Evolutionary conservation across 441 rosid species (phyloP), one percentile per base, ranked within the genome.

Genomic region (Mallotus repandus): DNA sequence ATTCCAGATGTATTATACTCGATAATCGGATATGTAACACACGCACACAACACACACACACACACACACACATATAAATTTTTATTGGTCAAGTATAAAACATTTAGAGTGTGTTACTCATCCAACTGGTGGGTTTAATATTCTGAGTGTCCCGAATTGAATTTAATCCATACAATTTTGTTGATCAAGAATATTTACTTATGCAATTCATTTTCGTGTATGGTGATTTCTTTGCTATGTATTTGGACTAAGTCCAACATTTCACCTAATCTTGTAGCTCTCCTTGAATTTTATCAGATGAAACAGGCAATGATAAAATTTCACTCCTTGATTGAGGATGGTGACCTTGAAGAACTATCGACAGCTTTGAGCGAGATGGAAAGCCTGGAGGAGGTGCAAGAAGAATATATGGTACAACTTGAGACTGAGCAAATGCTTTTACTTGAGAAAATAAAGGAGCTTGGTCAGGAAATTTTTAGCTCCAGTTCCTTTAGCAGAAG

Each of bases 371-470:
- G 88, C 43, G 94, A 93, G 83, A 86, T 95, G 73, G 93, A 91
- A 76, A 83, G 85, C 76, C 85, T 93, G 38, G 91, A 87, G 80
- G 95, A 90, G 59, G 77, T 76, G 74, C 98, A 87, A 84, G 90
- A 90, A 80, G 92, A 87, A 76, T 88, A 90, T 85, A 76, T 86
- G 85, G 74, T 86, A n/a, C 97, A 89, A 86, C 94, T 93, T 14
- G 97, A 93, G 80, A 84, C 88, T 0, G 98, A 95, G 86, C 99
- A 90, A 77, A 86, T 50, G 79, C 86, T 95, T 73, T 86, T 95
- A 29, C 81, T 92, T 3, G 82, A 83, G 80, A 93, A 95, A 89
- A 88, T 95, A 74, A 88, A 89, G 80, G 97, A 93, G 73, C 95
- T 95, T 25, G 99, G 97, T 61, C 85, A 86, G 59, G 99, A 95